Evolutionary conservation across 1,139 yeast genomes (phyloP).

Genomic region (Magnusiomyces ingens): DNA sequence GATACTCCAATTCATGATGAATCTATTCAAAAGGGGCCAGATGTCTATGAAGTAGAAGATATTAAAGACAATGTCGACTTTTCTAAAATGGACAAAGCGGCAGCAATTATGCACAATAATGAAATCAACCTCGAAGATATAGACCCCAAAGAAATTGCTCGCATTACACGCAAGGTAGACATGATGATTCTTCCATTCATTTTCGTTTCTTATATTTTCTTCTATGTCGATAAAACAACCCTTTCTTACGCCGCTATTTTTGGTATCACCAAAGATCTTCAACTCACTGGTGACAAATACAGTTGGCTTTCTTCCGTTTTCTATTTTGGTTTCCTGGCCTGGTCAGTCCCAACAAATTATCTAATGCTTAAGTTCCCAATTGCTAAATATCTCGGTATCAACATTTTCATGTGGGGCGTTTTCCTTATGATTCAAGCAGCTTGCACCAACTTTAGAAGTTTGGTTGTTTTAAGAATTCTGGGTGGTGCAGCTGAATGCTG

Average conservation of each 20-base stretch:
- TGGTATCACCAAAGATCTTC: constrained; percentile 42
- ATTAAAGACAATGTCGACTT: not conserved
- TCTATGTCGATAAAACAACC: constrained; percentile 58
- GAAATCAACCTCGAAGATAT: constrained; percentile 11
- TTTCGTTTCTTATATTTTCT: constrained; percentile 49
- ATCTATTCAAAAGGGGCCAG: not conserved
- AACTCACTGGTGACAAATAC: constrained; percentile 37
- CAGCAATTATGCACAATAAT: constrained; percentile 7
- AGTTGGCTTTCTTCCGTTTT: constrained; percentile 58
- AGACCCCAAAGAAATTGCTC: constrained; percentile 19
- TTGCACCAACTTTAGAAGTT: constrained; percentile 42
- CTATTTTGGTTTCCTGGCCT: constrained; percentile 46
- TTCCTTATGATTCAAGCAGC: constrained; percentile 45
- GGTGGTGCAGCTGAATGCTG: constrained; percentile 53
- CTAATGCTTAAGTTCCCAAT: constrained; percentile 49
- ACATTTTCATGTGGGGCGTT: constrained; percentile 46
- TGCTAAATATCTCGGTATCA: constrained; percentile 44
- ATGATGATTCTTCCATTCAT: constrained; percentile 47
- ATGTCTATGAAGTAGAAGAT: constrained; percentile 4
- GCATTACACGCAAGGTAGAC: constrained; percentile 43
- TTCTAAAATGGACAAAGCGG: constrained; percentile 6
- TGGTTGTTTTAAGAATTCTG: constrained; percentile 42
- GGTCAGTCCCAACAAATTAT: constrained; percentile 49
- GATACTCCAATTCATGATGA: too few relatives aligned
- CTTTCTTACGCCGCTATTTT: constrained; percentile 55